Base-by-base conservation (phyloP, 192 early-diverging fungal genomes). In the Coemansia sp. region DNA sequence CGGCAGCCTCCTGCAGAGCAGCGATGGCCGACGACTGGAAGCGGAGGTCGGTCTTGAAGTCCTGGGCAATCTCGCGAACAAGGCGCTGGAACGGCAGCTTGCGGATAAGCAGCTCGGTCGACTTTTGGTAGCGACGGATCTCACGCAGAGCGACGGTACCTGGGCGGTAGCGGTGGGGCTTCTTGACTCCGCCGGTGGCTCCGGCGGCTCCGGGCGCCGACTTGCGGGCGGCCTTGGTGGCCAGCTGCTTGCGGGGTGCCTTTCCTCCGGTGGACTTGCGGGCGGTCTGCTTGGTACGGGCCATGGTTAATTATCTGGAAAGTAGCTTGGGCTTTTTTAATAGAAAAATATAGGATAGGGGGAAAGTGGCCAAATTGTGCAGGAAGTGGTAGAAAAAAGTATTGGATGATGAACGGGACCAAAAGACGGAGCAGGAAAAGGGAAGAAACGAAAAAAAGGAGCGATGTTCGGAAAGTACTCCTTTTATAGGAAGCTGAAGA, bases 1-100 rank as follows among this genome's bases (percentile, higher is more conserved):
- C 96, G 59, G 94, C 88, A 19, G 96, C 96, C 88, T 99, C 98
- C 86, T 99, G 98, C 18, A 99, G 89, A 5, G 98, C 98, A 69
- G 95, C 96, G 68, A 99, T 98, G 74, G 98, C 98, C 56, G 95
- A 97, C 65, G 93, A 95, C 89, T 98, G 96, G 93, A 98, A 98
- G 70, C 96, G 95, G 52, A 99, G 86, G 77, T 98, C 96, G 43
- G 98, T 98, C 89, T 99, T 98, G 87, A 97, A 98, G 84, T 99
- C 96, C 86, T 99, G 97, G 62, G 96, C 95, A 70, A 99, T 99
- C 86, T 99, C 97, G 83, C 96, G 92, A 26, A 99, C 96, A 51
- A 99, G 90, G 74, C 94, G 91, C 87, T 94, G 93, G 91, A 95
- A 96, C 58, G 92, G 95, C 57, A 92, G 85, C 86, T 96, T 93